These are phyloP conservation scores for Papilionanthe hybrid DNA, from an alignment of 116 monocot species.

Conservation along the genomic window DNA sequence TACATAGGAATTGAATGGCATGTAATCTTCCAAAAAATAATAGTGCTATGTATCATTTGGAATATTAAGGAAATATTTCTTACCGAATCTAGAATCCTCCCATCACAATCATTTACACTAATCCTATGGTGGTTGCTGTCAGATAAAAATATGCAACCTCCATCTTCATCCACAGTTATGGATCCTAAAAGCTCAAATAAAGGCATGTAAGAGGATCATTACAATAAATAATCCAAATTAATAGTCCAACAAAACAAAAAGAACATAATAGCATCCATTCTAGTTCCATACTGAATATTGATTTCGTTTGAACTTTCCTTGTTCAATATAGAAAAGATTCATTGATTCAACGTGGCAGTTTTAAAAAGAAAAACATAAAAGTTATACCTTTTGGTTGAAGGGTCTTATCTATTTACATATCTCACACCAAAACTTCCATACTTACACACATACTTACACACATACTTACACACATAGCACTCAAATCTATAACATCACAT, in stretches of 20 bases:
- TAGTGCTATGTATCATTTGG: background rate
- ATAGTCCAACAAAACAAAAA: background rate
- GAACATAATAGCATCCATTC: conserved; percentile 1
- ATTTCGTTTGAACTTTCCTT: too few relatives aligned
- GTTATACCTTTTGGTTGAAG: too few relatives aligned
- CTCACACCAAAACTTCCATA: too few relatives aligned
- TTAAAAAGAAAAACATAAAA: too few relatives aligned
- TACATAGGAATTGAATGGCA: too few relatives aligned
- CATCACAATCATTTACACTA: conserved; percentile 56
- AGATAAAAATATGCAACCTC: conserved; percentile 68
- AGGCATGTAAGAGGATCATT: conserved; percentile 7
- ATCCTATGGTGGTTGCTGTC: conserved; percentile 87
- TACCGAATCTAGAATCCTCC: conserved; percentile 78
- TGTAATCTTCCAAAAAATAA: too few relatives aligned
- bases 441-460: too few relatives aligned
- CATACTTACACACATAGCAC: too few relatives aligned
- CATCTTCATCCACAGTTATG: conserved; percentile 72
- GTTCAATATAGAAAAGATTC: too few relatives aligned
- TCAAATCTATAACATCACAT: too few relatives aligned
- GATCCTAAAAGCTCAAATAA: conserved; percentile 38
- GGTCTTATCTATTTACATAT: too few relatives aligned
- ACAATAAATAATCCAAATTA: background rate
- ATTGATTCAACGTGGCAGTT: too few relatives aligned
- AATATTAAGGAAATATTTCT: background rate
- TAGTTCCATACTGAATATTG: background rate